These are phyloP conservation scores for Pseudocercospora ulei DNA, from an alignment of 2,329 filamentous ascomycete genomes.

Conservation along the genomic window DNA sequence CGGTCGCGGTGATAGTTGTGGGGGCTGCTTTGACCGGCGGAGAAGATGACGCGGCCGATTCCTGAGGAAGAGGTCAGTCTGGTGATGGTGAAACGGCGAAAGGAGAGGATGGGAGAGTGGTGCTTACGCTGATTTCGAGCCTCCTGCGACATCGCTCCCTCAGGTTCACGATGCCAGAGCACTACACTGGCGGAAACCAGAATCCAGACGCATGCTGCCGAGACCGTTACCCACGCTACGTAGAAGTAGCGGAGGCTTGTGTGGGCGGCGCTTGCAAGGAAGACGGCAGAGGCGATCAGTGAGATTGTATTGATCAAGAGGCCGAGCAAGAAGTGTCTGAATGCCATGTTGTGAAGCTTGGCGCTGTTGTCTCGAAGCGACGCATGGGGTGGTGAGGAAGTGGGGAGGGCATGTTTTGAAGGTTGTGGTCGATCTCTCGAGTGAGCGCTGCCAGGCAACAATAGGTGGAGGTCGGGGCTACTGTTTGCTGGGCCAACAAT, in stretches of 20 bases:
- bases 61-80: background rate
- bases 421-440: no score
- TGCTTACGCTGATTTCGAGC: background rate
- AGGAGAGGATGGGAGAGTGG: background rate
- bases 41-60: background rate
- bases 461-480: no score
- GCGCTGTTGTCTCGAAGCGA: no score
- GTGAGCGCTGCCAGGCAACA: no score
- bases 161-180: background rate
- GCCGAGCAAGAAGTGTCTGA: conserved; percentile 5
- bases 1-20: conserved; percentile 4
- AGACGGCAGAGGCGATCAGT: conserved; percentile 1
- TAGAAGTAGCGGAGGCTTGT: conserved; percentile 3
- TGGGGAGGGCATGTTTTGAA: no score
- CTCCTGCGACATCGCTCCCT: background rate
- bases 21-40: conserved; percentile 5
- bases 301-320: conserved; percentile 6
- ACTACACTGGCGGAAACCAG: background rate
- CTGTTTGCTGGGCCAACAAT: no score
- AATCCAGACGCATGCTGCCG: conserved; percentile 3
- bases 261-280: background rate
- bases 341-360: conserved; percentile 3
- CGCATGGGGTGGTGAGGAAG: no score
- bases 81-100: background rate
- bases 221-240: conserved; percentile 6